These are phyloP conservation scores for Russula virescens DNA, from an alignment of 768 basidiomycete species.

Conservation along the genomic window DNA sequence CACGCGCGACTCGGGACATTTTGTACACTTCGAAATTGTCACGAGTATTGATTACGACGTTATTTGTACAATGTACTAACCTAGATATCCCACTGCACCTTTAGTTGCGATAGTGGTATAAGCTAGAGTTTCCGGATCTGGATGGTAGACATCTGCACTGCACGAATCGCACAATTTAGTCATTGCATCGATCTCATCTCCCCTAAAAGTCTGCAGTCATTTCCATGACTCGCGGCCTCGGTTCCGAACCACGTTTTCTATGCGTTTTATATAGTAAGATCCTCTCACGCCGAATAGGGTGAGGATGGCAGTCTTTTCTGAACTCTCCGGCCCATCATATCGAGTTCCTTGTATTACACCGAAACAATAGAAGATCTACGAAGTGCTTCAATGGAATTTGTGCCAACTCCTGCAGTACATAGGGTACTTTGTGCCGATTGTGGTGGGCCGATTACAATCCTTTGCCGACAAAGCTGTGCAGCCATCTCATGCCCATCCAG, in stretches of 20 bases:
- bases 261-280: not conserved
- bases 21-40: conserved; percentile 1
- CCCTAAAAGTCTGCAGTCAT: not conserved
- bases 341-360: not conserved
- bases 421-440: conserved; percentile 88
- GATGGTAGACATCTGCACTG: not conserved
- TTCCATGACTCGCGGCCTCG: conserved; percentile 8
- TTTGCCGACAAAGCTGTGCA: not conserved
- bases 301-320: conserved; percentile 4
- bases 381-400: conserved; percentile 60
- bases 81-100: conserved; percentile 12
- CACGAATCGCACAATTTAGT: not conserved
- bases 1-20: not conserved
- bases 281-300: conserved; percentile 1
- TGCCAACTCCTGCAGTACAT: conserved; percentile 67
- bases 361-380: not conserved
- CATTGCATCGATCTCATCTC: not conserved
- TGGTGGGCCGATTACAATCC: conserved; percentile 40
- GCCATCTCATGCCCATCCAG: conserved; percentile 33
- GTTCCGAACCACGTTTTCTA: not conserved
- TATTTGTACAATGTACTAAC: conserved; percentile 14
- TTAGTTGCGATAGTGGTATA: conserved; percentile 7
- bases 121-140: conserved; percentile 14
- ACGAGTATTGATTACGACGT: not conserved
- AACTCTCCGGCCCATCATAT: too few relatives aligned